Conservation (phyloP, 129 eudicot species). For the Heracleum sosnowskyi region DNA sequence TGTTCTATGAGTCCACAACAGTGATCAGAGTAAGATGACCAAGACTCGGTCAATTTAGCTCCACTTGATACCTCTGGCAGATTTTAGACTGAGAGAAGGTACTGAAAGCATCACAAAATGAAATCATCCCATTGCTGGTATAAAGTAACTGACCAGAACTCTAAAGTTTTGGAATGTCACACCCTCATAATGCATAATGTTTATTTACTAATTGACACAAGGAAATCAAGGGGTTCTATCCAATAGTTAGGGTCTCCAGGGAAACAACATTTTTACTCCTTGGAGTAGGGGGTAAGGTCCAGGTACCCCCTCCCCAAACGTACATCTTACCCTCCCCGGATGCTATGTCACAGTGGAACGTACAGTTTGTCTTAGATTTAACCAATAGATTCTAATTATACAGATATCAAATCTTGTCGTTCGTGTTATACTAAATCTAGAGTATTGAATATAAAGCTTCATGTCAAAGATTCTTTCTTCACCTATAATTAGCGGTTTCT, state of each 20-base stretch:
- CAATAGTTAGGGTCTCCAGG: background rate
- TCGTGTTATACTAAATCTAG: background rate
- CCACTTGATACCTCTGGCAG: constrained; percentile 5
- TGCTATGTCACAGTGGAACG: background rate
- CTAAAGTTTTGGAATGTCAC: background rate
- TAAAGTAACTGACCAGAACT: background rate
- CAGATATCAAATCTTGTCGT: background rate
- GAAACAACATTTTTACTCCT: background rate
- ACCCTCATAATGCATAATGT: background rate
- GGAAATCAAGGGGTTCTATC: background rate
- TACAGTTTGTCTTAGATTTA: background rate
- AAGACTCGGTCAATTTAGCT: background rate
- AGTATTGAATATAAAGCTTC: background rate
- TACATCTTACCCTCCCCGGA: background rate
- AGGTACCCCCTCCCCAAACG: background rate
- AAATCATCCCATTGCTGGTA: background rate
- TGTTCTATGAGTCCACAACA: constrained; percentile 5
- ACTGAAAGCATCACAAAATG: constrained; percentile 2
- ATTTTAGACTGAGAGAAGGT: background rate
- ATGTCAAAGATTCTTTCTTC: constrained; percentile 7
- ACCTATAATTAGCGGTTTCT: background rate
- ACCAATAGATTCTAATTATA: background rate
- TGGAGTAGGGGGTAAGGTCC: background rate
- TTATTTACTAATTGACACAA: background rate
- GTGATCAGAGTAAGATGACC: constrained; percentile 9